Conservation (phyloP, 495 filamentous ascomycete species). For the Astrocystis sublimbata region DNA sequence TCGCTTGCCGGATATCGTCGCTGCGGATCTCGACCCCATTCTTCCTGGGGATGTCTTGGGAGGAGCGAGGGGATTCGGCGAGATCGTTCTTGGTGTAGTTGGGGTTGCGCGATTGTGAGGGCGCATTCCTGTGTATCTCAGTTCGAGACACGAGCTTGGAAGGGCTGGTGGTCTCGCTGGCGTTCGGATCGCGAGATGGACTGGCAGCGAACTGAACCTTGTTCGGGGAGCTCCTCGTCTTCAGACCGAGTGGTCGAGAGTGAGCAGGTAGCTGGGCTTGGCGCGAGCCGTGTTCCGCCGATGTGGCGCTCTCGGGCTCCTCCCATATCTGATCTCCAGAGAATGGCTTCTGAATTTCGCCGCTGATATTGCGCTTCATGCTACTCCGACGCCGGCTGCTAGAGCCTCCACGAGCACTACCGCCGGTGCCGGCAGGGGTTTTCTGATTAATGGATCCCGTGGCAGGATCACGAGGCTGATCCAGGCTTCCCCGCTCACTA, state of each 20-base stretch:
- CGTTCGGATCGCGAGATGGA: slow-evolving; percentile 21
- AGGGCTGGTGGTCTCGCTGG: slow-evolving; percentile 27
- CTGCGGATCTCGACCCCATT: slow-evolving; percentile 79
- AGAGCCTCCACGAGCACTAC: slow-evolving; percentile 23
- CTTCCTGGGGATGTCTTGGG: slow-evolving; percentile 51
- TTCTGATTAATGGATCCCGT: slow-evolving; percentile 27
- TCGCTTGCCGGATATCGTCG: slow-evolving; percentile 85
- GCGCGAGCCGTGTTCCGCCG: slow-evolving; percentile 24
- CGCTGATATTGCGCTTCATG: slow-evolving; percentile 58
- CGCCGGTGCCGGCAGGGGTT: slow-evolving; percentile 29
- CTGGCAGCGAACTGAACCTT: slow-evolving; percentile 52
- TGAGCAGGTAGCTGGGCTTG: slow-evolving; percentile 20
- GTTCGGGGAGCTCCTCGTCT: slow-evolving; percentile 62
- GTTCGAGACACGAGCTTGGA: slow-evolving; percentile 60
- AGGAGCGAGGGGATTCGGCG: slow-evolving; percentile 35
- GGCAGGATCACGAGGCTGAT: slow-evolving; percentile 26
- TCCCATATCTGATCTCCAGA: slow-evolving; percentile 87
- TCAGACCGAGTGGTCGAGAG: slow-evolving; percentile 39
- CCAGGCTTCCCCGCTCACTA: slow-evolving; percentile 33
- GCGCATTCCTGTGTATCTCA: slow-evolving; percentile 78
- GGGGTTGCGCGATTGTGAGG: slow-evolving; percentile 72
- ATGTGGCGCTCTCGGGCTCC: slow-evolving; percentile 60
- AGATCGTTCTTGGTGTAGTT: slow-evolving; percentile 66
- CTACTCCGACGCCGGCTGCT: slow-evolving; percentile 45
- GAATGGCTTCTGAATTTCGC: slow-evolving; percentile 57